Evolutionary conservation across 495 filamentous ascomycete genomes (phyloP).

Genomic region (Hypoxylon fragiforme): DNA sequence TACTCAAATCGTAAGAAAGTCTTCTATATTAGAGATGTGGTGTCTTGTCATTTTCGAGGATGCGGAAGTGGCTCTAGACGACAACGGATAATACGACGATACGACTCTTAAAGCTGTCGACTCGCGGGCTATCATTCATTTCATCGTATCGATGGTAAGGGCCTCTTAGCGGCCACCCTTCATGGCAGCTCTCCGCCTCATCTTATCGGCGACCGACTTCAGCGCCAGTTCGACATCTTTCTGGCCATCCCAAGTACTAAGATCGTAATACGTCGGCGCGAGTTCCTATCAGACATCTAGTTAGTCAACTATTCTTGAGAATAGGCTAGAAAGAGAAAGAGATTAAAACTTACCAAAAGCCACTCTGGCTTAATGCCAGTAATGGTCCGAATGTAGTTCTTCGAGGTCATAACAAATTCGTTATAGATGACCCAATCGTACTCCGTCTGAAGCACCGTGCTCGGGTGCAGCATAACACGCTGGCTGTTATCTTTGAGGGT

Average conservation of each 20-base stretch:
- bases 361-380: conserved; percentile 75
- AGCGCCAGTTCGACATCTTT: conserved; percentile 82
- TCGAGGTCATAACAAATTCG: conserved; percentile 95
- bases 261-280: conserved; percentile 87
- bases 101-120: too few relatives aligned
- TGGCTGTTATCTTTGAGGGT: conserved; percentile 90
- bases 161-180: conserved; percentile 44
- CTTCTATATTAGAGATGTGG: too few relatives aligned
- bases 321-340: neutral
- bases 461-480: conserved; percentile 88
- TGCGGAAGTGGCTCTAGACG: too few relatives aligned
- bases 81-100: too few relatives aligned
- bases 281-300: conserved; percentile 63
- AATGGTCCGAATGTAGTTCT: conserved; percentile 82
- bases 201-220: conserved; percentile 71
- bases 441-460: conserved; percentile 80
- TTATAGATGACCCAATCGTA: conserved; percentile 98
- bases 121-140: too few relatives aligned
- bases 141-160: neutral
- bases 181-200: conserved; percentile 72
- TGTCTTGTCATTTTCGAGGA: too few relatives aligned
- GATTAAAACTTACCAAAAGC: conserved; percentile 80
- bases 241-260: conserved; percentile 73
- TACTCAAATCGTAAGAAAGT: too few relatives aligned
- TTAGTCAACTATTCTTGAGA: conserved; percentile 5